Base-by-base conservation (phyloP, 345 rosid species). In the Clarkia xantiana region DNA sequence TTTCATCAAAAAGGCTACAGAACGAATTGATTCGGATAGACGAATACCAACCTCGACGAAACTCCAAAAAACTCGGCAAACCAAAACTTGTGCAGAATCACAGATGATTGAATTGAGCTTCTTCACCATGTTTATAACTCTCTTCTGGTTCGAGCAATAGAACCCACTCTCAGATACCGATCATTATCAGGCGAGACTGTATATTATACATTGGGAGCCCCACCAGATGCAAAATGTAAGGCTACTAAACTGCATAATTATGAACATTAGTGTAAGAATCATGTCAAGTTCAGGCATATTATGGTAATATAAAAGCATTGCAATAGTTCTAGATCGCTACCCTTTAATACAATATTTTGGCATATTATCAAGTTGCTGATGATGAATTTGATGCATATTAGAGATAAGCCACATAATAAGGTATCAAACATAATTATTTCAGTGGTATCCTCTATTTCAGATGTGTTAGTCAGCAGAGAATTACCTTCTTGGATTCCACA, bases 221-320 rank as follows among this genome's bases (percentile, higher is more conserved):
- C 49, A 49, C 62, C 17, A 42, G 25, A 40, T 42, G 48, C 8
- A 58, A 50, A 57, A 42, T 17, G 54, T 29, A 39, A 49, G 62
- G 55, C 58, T 47, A 52, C 40, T 4, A 18, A 11, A 51, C 45
- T 42, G 57, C 57, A 42, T 40, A 22, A 36, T 29, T 54, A 29
- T 29, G 36, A 29, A 29, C 9, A 29, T 29, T 29, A 29, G 36
- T 29, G 36, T 29, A 29, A 29, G 36, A 29, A 29, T 29, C 36
- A 29, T n/a, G n/a, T n/a, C n/a, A n/a, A n/a, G n/a, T n/a, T n/a
- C n/a, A n/a, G n/a, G n/a, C n/a, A n/a, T n/a, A n/a, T n/a, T n/a
- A n/a, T n/a, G n/a, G n/a, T n/a, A n/a, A n/a, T n/a, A n/a, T n/a
- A n/a, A 10, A 29, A 29, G 36, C 25, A 22, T 10, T 29, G 36